Evolutionary conservation across 805 yeast genomes (phyloP), one percentile per base, ranked within the genome.

Genomic region (Barnettozyma salicaria): DNA sequence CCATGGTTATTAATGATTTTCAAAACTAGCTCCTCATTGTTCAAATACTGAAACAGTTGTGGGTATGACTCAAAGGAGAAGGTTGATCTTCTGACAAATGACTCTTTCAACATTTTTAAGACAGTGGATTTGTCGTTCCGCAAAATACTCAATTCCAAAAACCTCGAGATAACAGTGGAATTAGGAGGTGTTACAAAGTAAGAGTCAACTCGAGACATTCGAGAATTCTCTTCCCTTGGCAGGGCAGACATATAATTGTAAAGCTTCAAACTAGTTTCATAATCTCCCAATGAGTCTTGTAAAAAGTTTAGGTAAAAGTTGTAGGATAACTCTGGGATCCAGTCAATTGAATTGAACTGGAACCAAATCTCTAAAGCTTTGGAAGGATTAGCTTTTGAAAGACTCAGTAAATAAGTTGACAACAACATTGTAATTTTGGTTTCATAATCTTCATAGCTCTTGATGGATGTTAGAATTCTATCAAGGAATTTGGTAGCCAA

Each of bases 401-500:
- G 48, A 9, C 70, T 54, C 6, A 59, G 47, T 19, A 75, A 44
- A 43, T 70, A 76, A 10, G 63, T 56, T 3, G 78, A 66, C 23
- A 75, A 47, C 8, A 76, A 50, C 29, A 55, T 34, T 1, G 70
- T 60, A 17, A 74, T 59, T 37, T 63, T 61, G 7, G 52, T 30
- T 19, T 55, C 54, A 14, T 53, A 50, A 11, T 63, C 61, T 25
- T 56, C 53, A 33, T 58, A 57, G 17, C 55, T 49, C 48, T 64
- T 65, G 47, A 66, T 67, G 30, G 72, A 71, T 0, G 63, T 47
- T 28, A 80, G 54, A 6, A 80, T 61, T 27, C 67, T 61, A 50
- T 80, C 83, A 48, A 82, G 59, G 39, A 80, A 68, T 40, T 69
- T 64, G 1, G 80, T 67, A 4, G 86, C 78, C 27, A 69, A 47